Percentiles rank a stretch among this genome's conserved stretches.
Conservation (phyloP, 1,284 basidiomycete genomes). For the Ustilago shanxiensis region DNA sequence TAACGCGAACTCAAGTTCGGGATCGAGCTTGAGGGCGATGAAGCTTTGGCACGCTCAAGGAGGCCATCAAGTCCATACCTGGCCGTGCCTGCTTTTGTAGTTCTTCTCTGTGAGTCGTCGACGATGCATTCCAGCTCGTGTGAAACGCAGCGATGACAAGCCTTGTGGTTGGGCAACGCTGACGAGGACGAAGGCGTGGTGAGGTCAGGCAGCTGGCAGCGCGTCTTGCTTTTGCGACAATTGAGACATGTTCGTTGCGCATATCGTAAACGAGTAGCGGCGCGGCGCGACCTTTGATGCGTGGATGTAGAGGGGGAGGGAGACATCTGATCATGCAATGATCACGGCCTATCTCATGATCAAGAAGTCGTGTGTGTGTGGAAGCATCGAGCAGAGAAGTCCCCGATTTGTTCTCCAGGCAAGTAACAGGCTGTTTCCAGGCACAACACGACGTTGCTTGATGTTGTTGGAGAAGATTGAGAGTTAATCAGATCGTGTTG, state of each 20-base stretch:
- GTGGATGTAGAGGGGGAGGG: background rate
- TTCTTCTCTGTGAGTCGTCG: background rate
- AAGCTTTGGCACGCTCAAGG: background rate
- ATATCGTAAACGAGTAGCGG: background rate
- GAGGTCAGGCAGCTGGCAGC: background rate
- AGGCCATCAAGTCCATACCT: background rate
- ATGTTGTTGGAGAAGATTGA: background rate
- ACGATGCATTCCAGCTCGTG: background rate
- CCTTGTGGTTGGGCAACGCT: background rate
- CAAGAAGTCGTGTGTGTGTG: background rate
- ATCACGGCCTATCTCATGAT: background rate
- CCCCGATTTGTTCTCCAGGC: background rate
- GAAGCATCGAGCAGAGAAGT: background rate
- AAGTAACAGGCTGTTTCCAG: background rate
- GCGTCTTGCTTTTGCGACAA: slow-evolving; percentile 5
- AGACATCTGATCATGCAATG: background rate
- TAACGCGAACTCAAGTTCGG: background rate
- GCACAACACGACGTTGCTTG: background rate
- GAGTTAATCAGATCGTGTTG: background rate
- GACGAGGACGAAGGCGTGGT: background rate
- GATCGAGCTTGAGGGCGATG: background rate
- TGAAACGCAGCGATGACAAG: background rate
- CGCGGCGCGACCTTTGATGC: background rate
- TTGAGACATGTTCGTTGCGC: background rate
- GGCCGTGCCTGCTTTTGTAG: background rate